These are phyloP conservation scores for Chytriomyces confervae DNA, from an alignment of 192 early-diverging fungal genomes.

Conservation along the genomic window DNA sequence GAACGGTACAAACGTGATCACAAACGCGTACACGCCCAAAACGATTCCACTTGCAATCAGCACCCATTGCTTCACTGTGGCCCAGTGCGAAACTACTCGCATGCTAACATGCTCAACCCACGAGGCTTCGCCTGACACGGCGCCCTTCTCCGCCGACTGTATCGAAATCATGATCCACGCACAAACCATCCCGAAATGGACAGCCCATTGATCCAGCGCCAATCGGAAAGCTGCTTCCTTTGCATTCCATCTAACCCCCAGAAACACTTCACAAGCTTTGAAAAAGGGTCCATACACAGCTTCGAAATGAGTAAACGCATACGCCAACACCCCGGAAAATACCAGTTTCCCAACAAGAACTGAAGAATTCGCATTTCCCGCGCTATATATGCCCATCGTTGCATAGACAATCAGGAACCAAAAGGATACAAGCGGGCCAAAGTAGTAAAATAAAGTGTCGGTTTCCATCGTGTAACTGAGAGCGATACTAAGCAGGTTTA, in stretches of 20 bases:
- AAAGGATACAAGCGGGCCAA: slow-evolving; percentile 74
- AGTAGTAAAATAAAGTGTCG: slow-evolving; percentile 79
- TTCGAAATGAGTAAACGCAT: slow-evolving; percentile 45
- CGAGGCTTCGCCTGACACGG: background rate
- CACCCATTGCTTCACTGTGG: background rate
- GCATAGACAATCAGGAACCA: slow-evolving; percentile 73
- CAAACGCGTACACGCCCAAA: slow-evolving; percentile 60
- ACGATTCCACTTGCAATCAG: slow-evolving; percentile 45
- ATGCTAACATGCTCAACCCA: background rate
- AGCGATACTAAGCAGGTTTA: slow-evolving; percentile 70
- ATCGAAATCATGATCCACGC: slow-evolving; percentile 55
- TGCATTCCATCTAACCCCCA: slow-evolving; percentile 65
- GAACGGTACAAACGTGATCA: slow-evolving; percentile 39
- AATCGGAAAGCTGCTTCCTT: slow-evolving; percentile 77
- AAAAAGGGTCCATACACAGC: slow-evolving; percentile 53
- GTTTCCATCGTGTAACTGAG: slow-evolving; percentile 73
- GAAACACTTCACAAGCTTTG: slow-evolving; percentile 44
- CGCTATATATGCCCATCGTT: slow-evolving; percentile 59
- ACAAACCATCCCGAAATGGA: slow-evolving; percentile 70
- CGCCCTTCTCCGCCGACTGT: slow-evolving; percentile 27
- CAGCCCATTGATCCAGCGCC: slow-evolving; percentile 68
- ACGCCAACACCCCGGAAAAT: slow-evolving; percentile 45
- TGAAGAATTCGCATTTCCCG: slow-evolving; percentile 53
- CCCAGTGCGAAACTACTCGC: slow-evolving; percentile 5
- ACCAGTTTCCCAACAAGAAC: slow-evolving; percentile 62